Evolutionary conservation across 768 basidiomycete genomes (phyloP), one percentile per base, ranked within the genome.

Genomic region (Lyophyllum decastes): DNA sequence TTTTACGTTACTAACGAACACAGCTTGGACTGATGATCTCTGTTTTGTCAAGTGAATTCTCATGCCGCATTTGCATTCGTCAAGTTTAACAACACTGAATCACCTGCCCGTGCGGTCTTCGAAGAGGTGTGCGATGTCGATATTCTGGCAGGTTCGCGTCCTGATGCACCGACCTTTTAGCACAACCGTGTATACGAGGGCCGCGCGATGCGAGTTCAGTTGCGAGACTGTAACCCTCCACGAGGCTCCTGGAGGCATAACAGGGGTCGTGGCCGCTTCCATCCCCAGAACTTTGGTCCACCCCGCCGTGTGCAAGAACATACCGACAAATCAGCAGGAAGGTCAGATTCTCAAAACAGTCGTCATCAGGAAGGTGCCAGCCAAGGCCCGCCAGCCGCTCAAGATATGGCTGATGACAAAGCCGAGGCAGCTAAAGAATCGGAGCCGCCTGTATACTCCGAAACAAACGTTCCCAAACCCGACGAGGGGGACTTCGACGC

Each of bases 61-160:
- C 80, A 78, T 61, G 78, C 85, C n/a, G 89, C 84, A 2, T 93
- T 91, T 66, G 91, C 91, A 1, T 92, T 93, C 64, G 82, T 93
- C 57, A 88, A 81, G 67, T 93, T 87, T 67, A 76, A 82, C 58
- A 82, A 85, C 55, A 76, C 77, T 2, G 84, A 87, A 9, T 76
- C 84, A 30, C 83, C 90, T n/a, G 76, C 80, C n/a, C 81, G 78
- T 55, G 91, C 91, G 4, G 80, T 92, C 21, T 70, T 69, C 26
- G 82, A 82, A 68, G 85, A 91, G 78, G 91, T 89, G 52, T 41
- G 65, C 60, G 21, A 27, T 21, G 25, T 26, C 33, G 25, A 35
- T 19, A 49, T 49, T 4, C 46, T n/a, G 16, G 34, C 21, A 16
- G 25, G 33, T 45, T 56, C 5, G 40, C 53, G 17, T 47, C 52